Evolutionary conservation across 2,329 filamentous ascomycete genomes (phyloP), one percentile per base, ranked within the genome.

Genomic region (Neofusicoccum parvum): DNA sequence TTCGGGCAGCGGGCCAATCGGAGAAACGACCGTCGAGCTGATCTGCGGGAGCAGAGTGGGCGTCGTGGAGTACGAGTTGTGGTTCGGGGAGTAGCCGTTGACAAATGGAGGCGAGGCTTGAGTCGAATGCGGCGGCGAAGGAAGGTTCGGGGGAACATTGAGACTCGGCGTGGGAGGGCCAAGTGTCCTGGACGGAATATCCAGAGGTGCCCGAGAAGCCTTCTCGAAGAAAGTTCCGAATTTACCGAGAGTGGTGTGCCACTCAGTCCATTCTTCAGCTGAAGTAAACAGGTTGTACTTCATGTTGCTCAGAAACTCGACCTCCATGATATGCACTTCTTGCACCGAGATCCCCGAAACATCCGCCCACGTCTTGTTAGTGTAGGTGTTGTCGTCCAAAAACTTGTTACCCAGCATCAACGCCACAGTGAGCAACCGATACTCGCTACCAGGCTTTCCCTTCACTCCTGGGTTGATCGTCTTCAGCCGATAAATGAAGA

Each of bases 251-350:
- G 93, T 93, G 68, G 84, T 82, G 72, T 97, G 89, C 95, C 95
- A 98, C 63, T 88, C 86, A 56, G 88, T 85, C 95, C 95, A 99
- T 75, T 97, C 87, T 62, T 88, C 85, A 74, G 92, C 89, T 3
- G 94, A 96, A 3, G 92, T 92, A 75, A 94, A 89, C 7, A 99
- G 83, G 72, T 92, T 93, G 79, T 98, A 99, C 73, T 94, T 88
- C 90, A 99, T 96, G 78, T 98, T 98, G 82, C 94, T 97, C 68
- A 99, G 83, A 72, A 99, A 99, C 77, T 99, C 95, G n/a, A 99
- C 95, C 77, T 99, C 95, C 95, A 99, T 99, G 50, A 97, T 91
- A 76, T 99, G 95, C 60, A 99, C 97, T 78, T 99, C 95, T 67
- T 90, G 88, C 12, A 98, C 94, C 1, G 92, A 89, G 67, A 99